Conservation (phyloP, 2,329 filamentous ascomycete genomes). For the Dactylellina cionopaga region DNA sequence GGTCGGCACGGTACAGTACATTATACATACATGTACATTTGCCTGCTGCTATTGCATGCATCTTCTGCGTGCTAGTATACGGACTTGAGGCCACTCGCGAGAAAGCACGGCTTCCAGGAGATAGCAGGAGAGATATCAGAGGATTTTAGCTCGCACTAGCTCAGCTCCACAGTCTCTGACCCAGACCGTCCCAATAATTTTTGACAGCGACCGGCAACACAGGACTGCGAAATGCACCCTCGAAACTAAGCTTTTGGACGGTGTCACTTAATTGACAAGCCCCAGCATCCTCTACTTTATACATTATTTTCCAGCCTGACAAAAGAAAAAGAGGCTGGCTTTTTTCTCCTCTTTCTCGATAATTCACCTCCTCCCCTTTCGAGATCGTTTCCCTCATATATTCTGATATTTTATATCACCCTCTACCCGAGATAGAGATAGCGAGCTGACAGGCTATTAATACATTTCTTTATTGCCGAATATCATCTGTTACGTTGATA, state of each 20-base stretch:
- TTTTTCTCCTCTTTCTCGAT: conserved; percentile 10
- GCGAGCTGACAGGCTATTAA: conserved; percentile 1
- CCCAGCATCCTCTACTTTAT: neutral
- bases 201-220: conserved; percentile 37
- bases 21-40: conserved; percentile 1
- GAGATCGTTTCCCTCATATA: too few species aligned
- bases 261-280: conserved; percentile 29
- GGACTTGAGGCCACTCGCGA: neutral
- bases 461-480: conserved; percentile 2
- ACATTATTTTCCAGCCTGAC: conserved; percentile 14
- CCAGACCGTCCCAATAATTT: conserved; percentile 3
- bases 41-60: conserved; percentile 22
- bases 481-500: conserved; percentile 6
- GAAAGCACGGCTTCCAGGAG: conserved; percentile 11
- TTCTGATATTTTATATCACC: neutral
- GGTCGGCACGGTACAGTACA: conserved; percentile 28
- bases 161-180: conserved; percentile 28
- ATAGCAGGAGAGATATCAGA: conserved; percentile 31
- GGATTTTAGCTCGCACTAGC: conserved; percentile 3
- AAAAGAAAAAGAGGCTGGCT: neutral
- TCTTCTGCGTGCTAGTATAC: neutral
- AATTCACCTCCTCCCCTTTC: conserved; percentile 22
- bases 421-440: neutral
- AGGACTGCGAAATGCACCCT: neutral
- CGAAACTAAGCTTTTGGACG: conserved; percentile 9